Evolutionary conservation across 139 green algal species (phyloP).

Genomic region (Chlamydomonas sp.): DNA sequence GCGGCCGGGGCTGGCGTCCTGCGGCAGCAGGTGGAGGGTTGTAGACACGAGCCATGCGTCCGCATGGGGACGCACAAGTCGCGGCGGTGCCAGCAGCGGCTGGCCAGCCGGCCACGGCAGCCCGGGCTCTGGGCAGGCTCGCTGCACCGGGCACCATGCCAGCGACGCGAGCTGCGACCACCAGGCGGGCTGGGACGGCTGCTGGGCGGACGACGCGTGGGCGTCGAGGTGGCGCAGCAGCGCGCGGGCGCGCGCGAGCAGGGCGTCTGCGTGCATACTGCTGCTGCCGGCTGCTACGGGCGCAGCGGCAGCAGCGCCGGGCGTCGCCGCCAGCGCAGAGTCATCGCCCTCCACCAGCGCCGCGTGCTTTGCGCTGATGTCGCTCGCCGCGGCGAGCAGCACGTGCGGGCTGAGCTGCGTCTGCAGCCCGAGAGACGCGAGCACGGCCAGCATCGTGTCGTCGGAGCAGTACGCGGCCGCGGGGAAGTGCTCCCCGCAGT

Average conservation of each 20-base stretch:
- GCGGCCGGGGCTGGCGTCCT: conserved; percentile 45
- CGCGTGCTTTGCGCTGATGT: conserved; percentile 19
- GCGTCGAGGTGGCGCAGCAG: conserved; percentile 43
- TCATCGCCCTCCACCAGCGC: background rate
- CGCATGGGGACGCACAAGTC: conserved; percentile 19
- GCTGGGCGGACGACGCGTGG: background rate
- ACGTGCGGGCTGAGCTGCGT: conserved; percentile 12
- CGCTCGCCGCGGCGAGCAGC: conserved; percentile 37
- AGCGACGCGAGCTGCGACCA: conserved; percentile 39
- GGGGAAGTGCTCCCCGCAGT: conserved; percentile 41
- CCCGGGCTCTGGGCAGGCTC: conserved; percentile 2
- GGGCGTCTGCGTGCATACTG: too few species aligned
- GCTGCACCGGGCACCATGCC: conserved; percentile 56
- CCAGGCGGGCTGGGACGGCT: conserved; percentile 13
- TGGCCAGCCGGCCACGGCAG: conserved; percentile 26
- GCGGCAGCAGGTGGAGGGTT: conserved; percentile 42
- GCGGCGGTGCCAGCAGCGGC: conserved; percentile 33
- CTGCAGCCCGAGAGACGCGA: conserved; percentile 46
- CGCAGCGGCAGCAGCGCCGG: too few species aligned
- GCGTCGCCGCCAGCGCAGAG: too few species aligned
- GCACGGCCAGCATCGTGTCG: conserved; percentile 28
- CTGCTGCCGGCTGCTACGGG: too few species aligned
- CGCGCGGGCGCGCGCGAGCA: conserved; percentile 8
- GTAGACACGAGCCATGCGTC: conserved; percentile 54
- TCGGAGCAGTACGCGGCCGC: conserved; percentile 17